These are phyloP conservation scores for Cytospora chrysosperma DNA, from an alignment of 2,329 filamentous ascomycete species.

Conservation along the genomic window DNA sequence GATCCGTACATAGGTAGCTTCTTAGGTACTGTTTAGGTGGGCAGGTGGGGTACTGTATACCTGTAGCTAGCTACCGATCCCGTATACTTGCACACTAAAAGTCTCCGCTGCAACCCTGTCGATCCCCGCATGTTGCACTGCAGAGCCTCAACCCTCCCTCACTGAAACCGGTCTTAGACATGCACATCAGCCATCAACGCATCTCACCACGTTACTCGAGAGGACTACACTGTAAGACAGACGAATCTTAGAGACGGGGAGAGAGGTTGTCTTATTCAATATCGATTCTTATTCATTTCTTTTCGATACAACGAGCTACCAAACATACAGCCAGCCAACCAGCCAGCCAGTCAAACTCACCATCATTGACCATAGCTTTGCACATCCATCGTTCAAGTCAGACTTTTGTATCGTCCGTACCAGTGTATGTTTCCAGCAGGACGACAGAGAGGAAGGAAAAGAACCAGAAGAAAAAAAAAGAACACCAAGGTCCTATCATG, in stretches of 20 bases:
- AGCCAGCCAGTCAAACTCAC: constrained; percentile 8
- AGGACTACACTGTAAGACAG: neutral
- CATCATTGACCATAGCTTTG: constrained; percentile 13
- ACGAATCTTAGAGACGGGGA: neutral
- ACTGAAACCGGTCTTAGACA: neutral
- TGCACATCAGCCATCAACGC: neutral
- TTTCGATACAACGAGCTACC: constrained; percentile 5
- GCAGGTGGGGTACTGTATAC: too few species aligned
- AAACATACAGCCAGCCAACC: constrained; percentile 2
- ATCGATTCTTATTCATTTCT: constrained; percentile 2
- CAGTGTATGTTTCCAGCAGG: neutral
- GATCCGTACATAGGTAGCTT: too few species aligned
- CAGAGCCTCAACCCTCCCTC: neutral
- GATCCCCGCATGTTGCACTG: neutral
- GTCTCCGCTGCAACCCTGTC: neutral
- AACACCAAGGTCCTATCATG: constrained; percentile 6
- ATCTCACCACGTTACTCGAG: neutral
- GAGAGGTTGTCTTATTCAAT: neutral
- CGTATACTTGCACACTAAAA: neutral
- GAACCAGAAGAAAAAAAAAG: neutral
- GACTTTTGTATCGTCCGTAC: constrained; percentile 1
- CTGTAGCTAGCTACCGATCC: neutral
- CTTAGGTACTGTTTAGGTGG: too few species aligned
- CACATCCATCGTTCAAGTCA: constrained; percentile 7
- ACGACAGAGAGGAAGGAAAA: neutral